Base-by-base conservation (phyloP, 2,329 filamentous ascomycete genomes). In the Cladorrhinum sp. region DNA sequence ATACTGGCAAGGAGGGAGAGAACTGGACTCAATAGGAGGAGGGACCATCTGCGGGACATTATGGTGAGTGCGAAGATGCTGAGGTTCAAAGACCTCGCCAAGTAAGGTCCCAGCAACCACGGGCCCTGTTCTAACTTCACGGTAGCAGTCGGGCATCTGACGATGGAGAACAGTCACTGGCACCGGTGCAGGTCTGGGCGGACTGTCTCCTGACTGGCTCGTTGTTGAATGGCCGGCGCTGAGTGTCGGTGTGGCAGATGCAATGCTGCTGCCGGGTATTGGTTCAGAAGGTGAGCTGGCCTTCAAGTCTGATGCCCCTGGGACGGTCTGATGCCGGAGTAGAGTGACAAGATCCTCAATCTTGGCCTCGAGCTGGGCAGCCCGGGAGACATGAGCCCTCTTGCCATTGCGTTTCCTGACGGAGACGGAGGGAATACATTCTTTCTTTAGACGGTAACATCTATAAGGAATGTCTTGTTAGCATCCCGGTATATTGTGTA, bases 331-430 rank as follows among this genome's bases (percentile, higher is more conserved):
- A 12, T 64, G 69, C 8, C 67, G 73, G 9, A 81, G 66, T n/a
- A 81, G 75, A 2, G 76, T 75, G 18, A 81, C 77, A 2, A 82
- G 70, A 59, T 79, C 76, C 50, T 81, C 77, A 7, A 82, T 71
- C 70, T 80, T 81, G 65, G 80, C 78, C 68, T 82, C 80, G 6
- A 82, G 72, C 61, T 79, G 76, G 7, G 78, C 76, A 3, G 77
- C 76, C 20, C 76, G 73, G 1, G 70, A 71, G 4, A 65, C 61
- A 38, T 62, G 57, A 65, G 36, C 71, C 60, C 56, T 72, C 66
- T 63, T 72, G 69, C 65, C 74, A 73, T 61, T 70, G 55, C 59
- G 72, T 61, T 74, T 76, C 36, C 77, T 71, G 48, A 75, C 71
- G 2, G 77, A 75, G 20, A 74, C 67, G 20, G 80, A 79, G 32